These are phyloP conservation scores for Candida multigemmis DNA, from an alignment of 805 yeast species.

Conservation along the genomic window DNA sequence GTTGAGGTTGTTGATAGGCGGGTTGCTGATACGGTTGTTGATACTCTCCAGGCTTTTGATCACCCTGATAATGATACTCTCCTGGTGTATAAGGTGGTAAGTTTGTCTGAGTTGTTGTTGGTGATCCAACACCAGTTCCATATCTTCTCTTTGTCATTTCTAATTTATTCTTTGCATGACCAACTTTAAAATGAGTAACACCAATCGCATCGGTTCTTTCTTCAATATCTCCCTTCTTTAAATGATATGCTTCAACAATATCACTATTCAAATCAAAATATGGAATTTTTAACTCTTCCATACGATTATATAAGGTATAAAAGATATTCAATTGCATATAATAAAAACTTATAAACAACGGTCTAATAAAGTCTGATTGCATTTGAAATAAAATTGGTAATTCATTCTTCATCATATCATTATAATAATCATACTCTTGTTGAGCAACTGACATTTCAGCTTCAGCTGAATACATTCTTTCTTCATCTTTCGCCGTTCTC, in stretches of 20 bases:
- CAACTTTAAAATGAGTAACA: conserved; percentile 83
- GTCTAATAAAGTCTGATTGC: conserved; percentile 88
- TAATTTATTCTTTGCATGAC: conserved; percentile 77
- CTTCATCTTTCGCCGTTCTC: conserved; percentile 82
- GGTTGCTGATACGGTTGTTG: not conserved
- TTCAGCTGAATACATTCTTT: conserved; percentile 79
- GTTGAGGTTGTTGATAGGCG: conserved; percentile 2
- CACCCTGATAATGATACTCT: conserved; percentile 10
- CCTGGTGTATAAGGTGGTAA: conserved; percentile 30
- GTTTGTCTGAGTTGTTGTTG: conserved; percentile 4
- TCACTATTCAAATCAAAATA: conserved; percentile 85
- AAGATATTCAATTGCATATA: conserved; percentile 97
- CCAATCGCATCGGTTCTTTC: conserved; percentile 84
- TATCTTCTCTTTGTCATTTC: conserved; percentile 77
- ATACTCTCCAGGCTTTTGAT: conserved; percentile 6
- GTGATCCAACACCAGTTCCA: conserved; percentile 29
- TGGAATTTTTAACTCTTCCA: conserved; percentile 96
- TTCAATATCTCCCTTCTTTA: conserved; percentile 85
- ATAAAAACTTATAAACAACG: conserved; percentile 88
- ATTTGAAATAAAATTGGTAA: conserved; percentile 79
- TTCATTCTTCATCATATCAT: conserved; percentile 87
- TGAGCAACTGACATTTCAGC: conserved; percentile 85
- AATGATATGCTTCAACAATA: conserved; percentile 67
- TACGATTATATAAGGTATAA: conserved; percentile 80
- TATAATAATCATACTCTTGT: conserved; percentile 93